Evolutionary conservation across 495 filamentous ascomycete genomes (phyloP).

Genomic region (Aspergillus biplanus): DNA sequence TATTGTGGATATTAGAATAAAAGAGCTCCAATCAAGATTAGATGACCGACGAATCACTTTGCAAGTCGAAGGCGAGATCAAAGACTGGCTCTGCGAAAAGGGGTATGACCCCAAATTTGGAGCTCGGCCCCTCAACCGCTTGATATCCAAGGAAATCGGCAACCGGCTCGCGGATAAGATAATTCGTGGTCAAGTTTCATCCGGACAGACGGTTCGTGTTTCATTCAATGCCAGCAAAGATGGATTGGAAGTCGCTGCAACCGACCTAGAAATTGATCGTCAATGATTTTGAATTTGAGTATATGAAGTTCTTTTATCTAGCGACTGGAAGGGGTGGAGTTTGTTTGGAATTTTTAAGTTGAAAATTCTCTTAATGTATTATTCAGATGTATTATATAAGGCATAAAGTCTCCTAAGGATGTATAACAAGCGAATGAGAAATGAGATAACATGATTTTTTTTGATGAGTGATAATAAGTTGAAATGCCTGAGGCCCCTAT

Average conservation of each 20-base stretch:
- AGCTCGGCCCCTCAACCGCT: conserved; percentile 87
- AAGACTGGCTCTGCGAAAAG: conserved; percentile 81
- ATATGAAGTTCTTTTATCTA: not conserved
- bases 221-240: conserved; percentile 55
- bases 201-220: conserved; percentile 72
- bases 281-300: conserved; percentile 2
- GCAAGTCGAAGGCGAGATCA: conserved; percentile 68
- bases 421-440: not conserved
- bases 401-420: not conserved
- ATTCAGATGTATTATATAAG: not conserved
- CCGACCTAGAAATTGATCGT: conserved; percentile 12
- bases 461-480: not conserved
- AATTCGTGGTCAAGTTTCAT: conserved; percentile 80
- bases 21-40: conserved; percentile 81
- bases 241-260: conserved; percentile 35
- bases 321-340: conserved; percentile 5
- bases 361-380: not conserved
- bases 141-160: conserved; percentile 86
- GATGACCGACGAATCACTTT: conserved; percentile 84
- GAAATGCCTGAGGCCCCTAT: not conserved
- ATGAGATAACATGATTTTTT: conserved; percentile 4
- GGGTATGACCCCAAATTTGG: conserved; percentile 93
- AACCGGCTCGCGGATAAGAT: conserved; percentile 90
- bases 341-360: not conserved
- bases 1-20: conserved; percentile 90